Conservation (phyloP, 2,329 filamentous ascomycete species). For the Exutisphaerella laricina region DNA sequence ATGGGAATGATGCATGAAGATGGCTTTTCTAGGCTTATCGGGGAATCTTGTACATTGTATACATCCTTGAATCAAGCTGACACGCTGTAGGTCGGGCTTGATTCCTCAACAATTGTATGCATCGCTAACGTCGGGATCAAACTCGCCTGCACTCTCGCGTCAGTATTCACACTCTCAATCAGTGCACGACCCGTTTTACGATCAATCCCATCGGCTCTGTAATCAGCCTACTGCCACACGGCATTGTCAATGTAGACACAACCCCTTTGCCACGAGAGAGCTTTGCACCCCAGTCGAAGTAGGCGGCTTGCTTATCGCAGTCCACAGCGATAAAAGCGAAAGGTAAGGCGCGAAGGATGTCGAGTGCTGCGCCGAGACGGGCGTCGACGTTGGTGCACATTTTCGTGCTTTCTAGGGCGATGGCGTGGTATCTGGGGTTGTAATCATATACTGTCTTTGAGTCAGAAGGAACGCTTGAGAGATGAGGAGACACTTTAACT, state of each 20-base stretch:
- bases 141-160: constrained; percentile 16
- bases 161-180: constrained; percentile 16
- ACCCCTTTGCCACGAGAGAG: constrained; percentile 15
- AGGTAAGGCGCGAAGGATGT: constrained; percentile 21
- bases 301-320: constrained; percentile 20
- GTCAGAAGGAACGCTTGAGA: too few species aligned
- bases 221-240: constrained; percentile 19
- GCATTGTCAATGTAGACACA: constrained; percentile 25
- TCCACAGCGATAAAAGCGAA: constrained; percentile 27
- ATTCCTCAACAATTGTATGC: too few species aligned
- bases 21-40: background rate
- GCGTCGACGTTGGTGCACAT: constrained; percentile 16
- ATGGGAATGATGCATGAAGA: constrained; percentile 13
- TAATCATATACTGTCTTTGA: constrained; percentile 51
- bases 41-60: background rate
- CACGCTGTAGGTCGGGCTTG: too few species aligned
- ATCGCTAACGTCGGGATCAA: constrained; percentile 19
- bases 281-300: constrained; percentile 23
- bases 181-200: constrained; percentile 9
- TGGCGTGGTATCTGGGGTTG: constrained; percentile 41
- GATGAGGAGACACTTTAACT: too few species aligned
- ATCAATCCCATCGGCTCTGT: too few species aligned
- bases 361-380: constrained; percentile 21
- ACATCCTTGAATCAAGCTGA: too few species aligned
- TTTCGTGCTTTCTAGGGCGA: constrained; percentile 35